A percentile compares a stretch with the other conserved stretches of the same genome.
Evolutionary conservation across 257 asterid species (phyloP).

Genomic region (Leptodermis oblonga): DNA sequence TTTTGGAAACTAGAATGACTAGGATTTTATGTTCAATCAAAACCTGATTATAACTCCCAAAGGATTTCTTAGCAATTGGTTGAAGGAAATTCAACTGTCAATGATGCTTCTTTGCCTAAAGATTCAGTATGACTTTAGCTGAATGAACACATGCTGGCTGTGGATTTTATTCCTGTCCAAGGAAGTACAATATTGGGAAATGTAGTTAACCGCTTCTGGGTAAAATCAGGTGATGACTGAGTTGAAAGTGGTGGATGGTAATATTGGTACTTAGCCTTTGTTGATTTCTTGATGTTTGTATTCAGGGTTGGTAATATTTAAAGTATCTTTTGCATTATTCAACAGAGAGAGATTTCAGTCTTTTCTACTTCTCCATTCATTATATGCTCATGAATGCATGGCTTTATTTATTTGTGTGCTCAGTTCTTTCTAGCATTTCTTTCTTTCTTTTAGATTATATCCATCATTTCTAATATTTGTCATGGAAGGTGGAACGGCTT

Average conservation of each 20-base stretch:
- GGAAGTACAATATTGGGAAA: background rate
- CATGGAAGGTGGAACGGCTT: constrained; percentile 71
- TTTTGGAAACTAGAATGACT: background rate
- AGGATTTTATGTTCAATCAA: background rate
- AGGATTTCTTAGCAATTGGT: background rate
- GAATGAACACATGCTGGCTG: background rate
- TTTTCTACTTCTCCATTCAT: background rate
- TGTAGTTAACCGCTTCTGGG: background rate
- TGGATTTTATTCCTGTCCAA: background rate
- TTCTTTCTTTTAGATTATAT: background rate
- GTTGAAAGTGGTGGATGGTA: constrained; percentile 1
- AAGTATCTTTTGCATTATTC: background rate
- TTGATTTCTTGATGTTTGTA: background rate
- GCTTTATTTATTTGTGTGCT: background rate
- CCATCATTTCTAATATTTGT: background rate
- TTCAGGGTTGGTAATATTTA: background rate
- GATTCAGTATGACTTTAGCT: background rate
- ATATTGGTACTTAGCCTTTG: background rate
- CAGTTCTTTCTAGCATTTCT: constrained; percentile 1
- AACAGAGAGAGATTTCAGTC: background rate
- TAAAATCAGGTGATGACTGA: too few species aligned
- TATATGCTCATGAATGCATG: background rate
- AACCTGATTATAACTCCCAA: background rate
- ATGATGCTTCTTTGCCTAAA: background rate
- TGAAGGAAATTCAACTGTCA: background rate